Conservation (phyloP, 1,139 yeast genomes). For the Scheffersomyces titani region DNA sequence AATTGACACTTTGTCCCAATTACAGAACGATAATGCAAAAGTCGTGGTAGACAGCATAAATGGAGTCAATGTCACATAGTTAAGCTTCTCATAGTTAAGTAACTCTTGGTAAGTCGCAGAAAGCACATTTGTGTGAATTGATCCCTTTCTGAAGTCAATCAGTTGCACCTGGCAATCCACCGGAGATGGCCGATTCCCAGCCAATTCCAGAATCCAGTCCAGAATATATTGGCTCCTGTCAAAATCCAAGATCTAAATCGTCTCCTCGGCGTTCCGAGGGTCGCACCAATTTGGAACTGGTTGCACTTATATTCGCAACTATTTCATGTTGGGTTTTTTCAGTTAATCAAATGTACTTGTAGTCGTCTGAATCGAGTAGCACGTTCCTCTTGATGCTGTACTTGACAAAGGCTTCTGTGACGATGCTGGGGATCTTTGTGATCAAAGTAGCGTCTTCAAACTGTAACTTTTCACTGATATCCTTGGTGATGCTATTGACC, state of each 20-base stretch:
- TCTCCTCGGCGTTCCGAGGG: not conserved
- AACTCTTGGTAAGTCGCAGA: not conserved
- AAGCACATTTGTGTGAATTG: not conserved
- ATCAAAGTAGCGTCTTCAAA: conserved; percentile 15
- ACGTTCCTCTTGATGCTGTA: conserved; percentile 37
- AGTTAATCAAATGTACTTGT: conserved; percentile 13
- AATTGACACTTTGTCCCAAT: too few relatives aligned
- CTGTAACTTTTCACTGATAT: conserved; percentile 21
- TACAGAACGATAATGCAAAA: too few relatives aligned
- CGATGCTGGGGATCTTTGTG: conserved; percentile 48
- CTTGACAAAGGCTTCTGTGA: conserved; percentile 42
- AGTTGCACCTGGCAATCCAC: not conserved
- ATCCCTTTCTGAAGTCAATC: too few relatives aligned
- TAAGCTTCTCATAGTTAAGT: not conserved
- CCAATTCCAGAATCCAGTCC: not conserved
- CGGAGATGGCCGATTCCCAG: not conserved
- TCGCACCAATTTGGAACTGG: not conserved
- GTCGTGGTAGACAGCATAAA: too few relatives aligned
- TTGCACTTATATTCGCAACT: not conserved
- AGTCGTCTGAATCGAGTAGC: conserved; percentile 51
- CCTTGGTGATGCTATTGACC: conserved; percentile 15
- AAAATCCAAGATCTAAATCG: not conserved
- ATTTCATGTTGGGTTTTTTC: not conserved
- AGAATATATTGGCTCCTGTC: not conserved
- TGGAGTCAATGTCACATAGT: not conserved